Base-by-base conservation (phyloP, 345 rosid species). In the Linum usitatissimum region DNA sequence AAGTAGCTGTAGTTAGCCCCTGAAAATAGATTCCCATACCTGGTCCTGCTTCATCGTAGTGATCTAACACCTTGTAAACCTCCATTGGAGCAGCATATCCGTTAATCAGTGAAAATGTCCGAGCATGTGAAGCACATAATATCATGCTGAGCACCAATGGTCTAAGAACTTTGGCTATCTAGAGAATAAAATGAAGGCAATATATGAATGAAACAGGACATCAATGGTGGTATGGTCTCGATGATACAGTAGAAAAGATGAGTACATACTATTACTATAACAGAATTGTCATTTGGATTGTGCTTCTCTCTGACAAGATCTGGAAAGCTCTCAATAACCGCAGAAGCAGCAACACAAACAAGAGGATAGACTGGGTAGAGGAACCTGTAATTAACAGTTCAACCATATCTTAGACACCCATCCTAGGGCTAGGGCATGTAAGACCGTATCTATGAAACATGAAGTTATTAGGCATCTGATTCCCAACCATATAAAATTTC, bases 321-420 rank as follows among this genome's bases (percentile, higher is more conserved):
- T 60, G 97, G 99, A 66, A 93, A 87, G 82, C 88, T 90, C 74
- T 90, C 99, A 66, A 93, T 93, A 68, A 93, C 96, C 64, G 88
- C 90, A 62, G 97, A 80, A 17, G 99, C 97, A 74, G 97, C 92
- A 66, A 93, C 80, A 75, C 97, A 90, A 74, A 93, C 77, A 68
- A 93, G 92, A 19, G 95, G 99, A 77, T 90, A 90, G 68, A 93
- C 72, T 19, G 97, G 95, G 79, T 93, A 93, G 18, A 93, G 95
- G 66, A 93, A 93, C 81, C 99, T 93, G 92, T 60, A 68, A 39
- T 18, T 14, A 66, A 13, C 30, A 18, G 12, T 30, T 6, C 28
- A 18, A 28, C 1, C 51, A 45, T 45, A 12, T 45, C 51, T 45
- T 6, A 45, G 51, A 34, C 38, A 34, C 38, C 38, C 38, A 34